Percentiles rank a stretch among this genome's conserved stretches.
Conservation (phyloP, 2,329 filamentous ascomycete species). For the Claviceps sp. region DNA sequence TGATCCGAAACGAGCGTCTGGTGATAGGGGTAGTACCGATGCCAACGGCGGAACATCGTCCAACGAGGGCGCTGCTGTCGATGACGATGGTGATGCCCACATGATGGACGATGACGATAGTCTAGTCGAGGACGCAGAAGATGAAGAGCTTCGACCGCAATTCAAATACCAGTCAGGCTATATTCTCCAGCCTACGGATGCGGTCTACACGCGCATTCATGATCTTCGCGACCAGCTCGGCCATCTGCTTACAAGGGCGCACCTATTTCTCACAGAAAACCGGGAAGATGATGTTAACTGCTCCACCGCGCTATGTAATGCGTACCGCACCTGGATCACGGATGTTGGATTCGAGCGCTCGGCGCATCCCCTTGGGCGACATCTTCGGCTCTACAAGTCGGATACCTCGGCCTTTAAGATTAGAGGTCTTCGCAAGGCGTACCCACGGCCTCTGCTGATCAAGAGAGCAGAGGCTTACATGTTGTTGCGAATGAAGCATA, state of each 20-base stretch:
- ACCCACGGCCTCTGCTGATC: constrained; percentile 82
- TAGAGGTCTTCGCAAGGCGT: constrained; percentile 80
- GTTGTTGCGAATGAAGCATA: constrained; percentile 84
- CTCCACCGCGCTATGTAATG: constrained; percentile 84
- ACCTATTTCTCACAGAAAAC: constrained; percentile 66
- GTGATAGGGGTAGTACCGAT: constrained; percentile 33
- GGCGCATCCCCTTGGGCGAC: constrained; percentile 80
- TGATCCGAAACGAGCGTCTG: constrained; percentile 59
- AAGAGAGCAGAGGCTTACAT: constrained; percentile 92
- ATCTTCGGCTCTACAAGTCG: constrained; percentile 69
- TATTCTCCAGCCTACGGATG: constrained; percentile 41
- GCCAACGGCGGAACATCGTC: constrained; percentile 16
- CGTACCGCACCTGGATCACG: constrained; percentile 92
- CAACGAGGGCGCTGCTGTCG: constrained; percentile 23
- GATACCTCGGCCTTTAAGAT: constrained; percentile 92
- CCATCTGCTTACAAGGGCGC: constrained; percentile 66
- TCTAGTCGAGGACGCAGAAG: constrained; percentile 53
- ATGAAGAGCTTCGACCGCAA: constrained; percentile 71
- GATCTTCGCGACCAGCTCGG: constrained; percentile 69
- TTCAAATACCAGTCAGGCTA: constrained; percentile 88
- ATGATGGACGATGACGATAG: constrained; percentile 35
- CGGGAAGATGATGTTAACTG: constrained; percentile 94
- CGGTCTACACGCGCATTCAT: constrained; percentile 65
- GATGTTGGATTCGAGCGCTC: constrained; percentile 95
- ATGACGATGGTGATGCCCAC: constrained; percentile 40